These are phyloP conservation scores for Daldinia bambusicola DNA, from an alignment of 495 filamentous ascomycete genomes.

Conservation along the genomic window DNA sequence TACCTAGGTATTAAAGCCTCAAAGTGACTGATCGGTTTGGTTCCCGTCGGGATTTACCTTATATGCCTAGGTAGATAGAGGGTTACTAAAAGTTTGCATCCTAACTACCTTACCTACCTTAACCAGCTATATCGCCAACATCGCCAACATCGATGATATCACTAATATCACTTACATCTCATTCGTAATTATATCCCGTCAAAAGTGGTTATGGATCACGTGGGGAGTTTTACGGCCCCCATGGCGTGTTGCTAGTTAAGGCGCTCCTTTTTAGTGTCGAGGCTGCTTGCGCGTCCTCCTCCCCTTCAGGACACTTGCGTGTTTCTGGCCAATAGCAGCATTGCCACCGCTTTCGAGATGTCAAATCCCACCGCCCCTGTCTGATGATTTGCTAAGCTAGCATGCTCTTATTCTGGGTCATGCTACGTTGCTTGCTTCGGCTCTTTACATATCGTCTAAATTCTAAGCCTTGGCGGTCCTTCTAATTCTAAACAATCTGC, in stretches of 20 bases:
- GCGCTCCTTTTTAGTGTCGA: conserved; percentile 37
- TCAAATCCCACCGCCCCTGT: conserved; percentile 40
- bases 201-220: conserved; percentile 28
- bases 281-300: conserved; percentile 44
- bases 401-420: conserved; percentile 36
- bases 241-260: conserved; percentile 39
- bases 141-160: no score
- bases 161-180: no score
- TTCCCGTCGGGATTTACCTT: conserved; percentile 5
- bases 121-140: no score
- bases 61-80: no score
- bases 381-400: conserved; percentile 41
- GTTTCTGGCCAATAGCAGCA: conserved; percentile 40
- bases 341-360: conserved; percentile 35
- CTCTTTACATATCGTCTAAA: conserved; percentile 39
- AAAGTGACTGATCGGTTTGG: conserved; percentile 32
- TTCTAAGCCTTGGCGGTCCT: conserved; percentile 36
- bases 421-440: conserved; percentile 46
- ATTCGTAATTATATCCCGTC: conserved; percentile 4
- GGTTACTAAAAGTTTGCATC: no score
- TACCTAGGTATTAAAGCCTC: conserved; percentile 10
- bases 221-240: conserved; percentile 8
- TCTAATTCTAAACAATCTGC: conserved; percentile 35
- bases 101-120: no score
- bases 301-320: conserved; percentile 42